A percentile compares a stretch with the other conserved stretches of the same genome.
These are phyloP conservation scores for Dactylorhiza incarnata DNA, from an alignment of 106 monocot genomes.

Conservation along the genomic window DNA sequence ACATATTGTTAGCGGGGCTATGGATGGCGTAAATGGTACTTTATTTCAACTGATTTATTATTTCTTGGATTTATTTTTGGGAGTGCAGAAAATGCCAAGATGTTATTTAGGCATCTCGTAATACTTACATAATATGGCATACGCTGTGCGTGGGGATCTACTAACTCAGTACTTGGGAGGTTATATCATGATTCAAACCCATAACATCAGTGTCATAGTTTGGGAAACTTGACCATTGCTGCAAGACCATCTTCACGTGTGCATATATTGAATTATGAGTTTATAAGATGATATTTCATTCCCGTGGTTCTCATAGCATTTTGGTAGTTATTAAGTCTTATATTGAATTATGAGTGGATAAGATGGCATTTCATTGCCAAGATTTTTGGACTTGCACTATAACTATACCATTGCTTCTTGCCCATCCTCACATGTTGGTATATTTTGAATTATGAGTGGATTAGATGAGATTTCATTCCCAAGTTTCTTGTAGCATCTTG, in stretches of 20 bases:
- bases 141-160: not conserved
- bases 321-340: not conserved
- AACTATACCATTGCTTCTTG: not conserved
- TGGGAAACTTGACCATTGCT: not conserved
- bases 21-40: slow-evolving; percentile 97
- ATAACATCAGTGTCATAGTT: not conserved
- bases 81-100: not conserved
- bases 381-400: too few relatives aligned
- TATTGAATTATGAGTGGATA: not conserved
- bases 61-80: not conserved
- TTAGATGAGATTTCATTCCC: not conserved
- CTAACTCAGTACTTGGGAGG: not conserved
- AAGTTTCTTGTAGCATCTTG: not conserved
- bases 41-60: not conserved
- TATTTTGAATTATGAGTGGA: not conserved
- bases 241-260: not conserved
- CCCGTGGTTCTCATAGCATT: not conserved
- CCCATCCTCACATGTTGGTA: not conserved
- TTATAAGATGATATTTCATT: not conserved
- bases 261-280: not conserved
- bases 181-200: not conserved
- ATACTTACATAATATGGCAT: not conserved
- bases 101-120: not conserved
- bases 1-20: slow-evolving; percentile 83
- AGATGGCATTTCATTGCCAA: too few relatives aligned